These are phyloP conservation scores for Sporisorium graminicola DNA, from an alignment of 1,284 basidiomycete species.

Conservation along the genomic window DNA sequence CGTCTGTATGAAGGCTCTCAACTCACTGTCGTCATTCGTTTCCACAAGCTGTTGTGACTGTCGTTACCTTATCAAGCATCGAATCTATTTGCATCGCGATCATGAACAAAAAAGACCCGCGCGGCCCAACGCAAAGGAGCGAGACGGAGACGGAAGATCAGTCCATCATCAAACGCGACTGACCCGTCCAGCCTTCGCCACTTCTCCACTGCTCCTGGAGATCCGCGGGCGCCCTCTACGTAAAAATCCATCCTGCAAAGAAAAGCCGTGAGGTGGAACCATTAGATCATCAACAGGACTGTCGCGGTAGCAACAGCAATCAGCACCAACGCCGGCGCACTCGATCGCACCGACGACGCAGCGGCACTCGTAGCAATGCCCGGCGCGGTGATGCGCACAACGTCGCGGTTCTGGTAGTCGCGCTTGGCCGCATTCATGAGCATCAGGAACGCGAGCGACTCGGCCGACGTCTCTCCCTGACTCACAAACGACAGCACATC, in stretches of 20 bases:
- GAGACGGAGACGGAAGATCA: background rate
- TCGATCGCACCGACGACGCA: background rate
- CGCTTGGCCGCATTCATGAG: constrained; percentile 62
- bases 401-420: constrained; percentile 53
- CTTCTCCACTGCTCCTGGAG: background rate
- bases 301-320: constrained; percentile 3
- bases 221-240: background rate
- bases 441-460: constrained; percentile 62
- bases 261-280: background rate
- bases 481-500: constrained; percentile 58
- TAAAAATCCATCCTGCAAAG: constrained; percentile 5
- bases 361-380: constrained; percentile 22
- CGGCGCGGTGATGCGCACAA: constrained; percentile 30
- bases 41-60: background rate
- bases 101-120: background rate
- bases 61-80: background rate
- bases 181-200: constrained; percentile 4
- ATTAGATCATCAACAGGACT: constrained; percentile 2
- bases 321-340: background rate
- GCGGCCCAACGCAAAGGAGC: constrained; percentile 1
- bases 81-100: constrained; percentile 1
- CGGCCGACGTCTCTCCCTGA: constrained; percentile 54
- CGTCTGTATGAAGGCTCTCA: background rate
- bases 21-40: background rate
- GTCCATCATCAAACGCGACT: constrained; percentile 36